A percentile compares a stretch with the other conserved stretches of the same genome.
These are phyloP conservation scores for Neurospora sp. DNA, from an alignment of 495 filamentous ascomycete genomes.

Conservation along the genomic window DNA sequence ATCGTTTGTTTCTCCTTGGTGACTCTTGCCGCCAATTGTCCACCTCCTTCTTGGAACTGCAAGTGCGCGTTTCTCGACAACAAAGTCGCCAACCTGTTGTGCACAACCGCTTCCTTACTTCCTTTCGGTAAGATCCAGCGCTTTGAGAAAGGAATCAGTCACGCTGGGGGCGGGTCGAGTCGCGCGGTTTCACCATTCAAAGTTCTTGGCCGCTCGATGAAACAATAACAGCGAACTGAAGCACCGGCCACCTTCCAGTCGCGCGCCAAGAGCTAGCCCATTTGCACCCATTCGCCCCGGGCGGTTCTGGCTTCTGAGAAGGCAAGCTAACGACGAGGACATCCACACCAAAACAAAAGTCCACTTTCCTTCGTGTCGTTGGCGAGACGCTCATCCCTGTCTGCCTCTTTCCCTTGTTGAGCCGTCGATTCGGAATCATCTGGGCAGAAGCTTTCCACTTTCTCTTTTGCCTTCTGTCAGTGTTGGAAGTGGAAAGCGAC, in stretches of 20 bases:
- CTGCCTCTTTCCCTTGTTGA: constrained; percentile 8
- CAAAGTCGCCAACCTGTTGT: neutral
- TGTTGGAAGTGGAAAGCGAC: neutral
- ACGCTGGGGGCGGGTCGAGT: constrained; percentile 11
- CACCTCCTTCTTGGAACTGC: neutral
- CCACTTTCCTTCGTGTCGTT: neutral
- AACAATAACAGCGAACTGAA: constrained; percentile 15
- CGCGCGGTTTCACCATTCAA: constrained; percentile 15
- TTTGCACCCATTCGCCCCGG: constrained; percentile 4
- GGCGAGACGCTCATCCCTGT: constrained; percentile 3
- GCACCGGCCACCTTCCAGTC: constrained; percentile 6
- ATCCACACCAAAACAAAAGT: neutral
- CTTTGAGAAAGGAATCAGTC: constrained; percentile 1
- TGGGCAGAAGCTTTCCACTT: constrained; percentile 3
- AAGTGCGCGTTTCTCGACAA: neutral
- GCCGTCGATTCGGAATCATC: neutral
- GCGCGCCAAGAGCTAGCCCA: constrained; percentile 15
- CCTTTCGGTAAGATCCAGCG: neutral
- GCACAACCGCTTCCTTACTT: neutral
- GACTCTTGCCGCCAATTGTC: neutral
- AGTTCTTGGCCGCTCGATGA: constrained; percentile 17
- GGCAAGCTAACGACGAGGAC: neutral
- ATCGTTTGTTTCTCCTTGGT: neutral
- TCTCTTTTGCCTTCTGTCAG: constrained; percentile 1
- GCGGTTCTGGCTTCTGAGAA: neutral